Conservation (phyloP, 208 protist genomes). For the Wallacemonas sp. region DNA sequence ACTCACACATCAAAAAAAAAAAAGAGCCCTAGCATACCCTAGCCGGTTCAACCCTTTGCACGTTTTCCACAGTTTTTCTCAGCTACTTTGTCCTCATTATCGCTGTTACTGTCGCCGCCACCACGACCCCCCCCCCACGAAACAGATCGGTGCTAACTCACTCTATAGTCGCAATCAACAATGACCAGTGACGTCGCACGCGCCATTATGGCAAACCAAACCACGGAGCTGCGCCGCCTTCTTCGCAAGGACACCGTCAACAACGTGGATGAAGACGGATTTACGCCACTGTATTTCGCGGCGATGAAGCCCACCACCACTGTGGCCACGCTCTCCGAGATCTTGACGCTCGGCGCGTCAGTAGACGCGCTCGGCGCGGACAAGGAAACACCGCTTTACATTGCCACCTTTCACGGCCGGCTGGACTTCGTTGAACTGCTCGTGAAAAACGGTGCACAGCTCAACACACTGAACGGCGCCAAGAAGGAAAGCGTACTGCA, state of each 20-base stretch:
- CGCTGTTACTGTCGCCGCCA: background rate
- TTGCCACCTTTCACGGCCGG: constrained; percentile 73
- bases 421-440: constrained; percentile 61
- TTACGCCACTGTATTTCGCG: constrained; percentile 80
- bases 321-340: constrained; percentile 32
- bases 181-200: constrained; percentile 5
- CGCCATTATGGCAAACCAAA: constrained; percentile 13
- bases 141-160: no score
- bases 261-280: constrained; percentile 47
- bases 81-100: no score
- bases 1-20: background rate
- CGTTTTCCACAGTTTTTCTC: no score
- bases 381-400: constrained; percentile 80
- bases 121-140: background rate
- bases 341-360: constrained; percentile 55
- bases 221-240: constrained; percentile 2
- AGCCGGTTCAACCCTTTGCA: no score
- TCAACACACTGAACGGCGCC: constrained; percentile 53
- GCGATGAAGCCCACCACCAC: constrained; percentile 74
- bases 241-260: constrained; percentile 24
- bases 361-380: constrained; percentile 63
- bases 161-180: background rate
- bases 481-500: constrained; percentile 76
- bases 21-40: no score
- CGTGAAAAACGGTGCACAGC: constrained; percentile 52